Evolutionary conservation across 352 stramenopile species (phyloP).

Genomic region (Globisporangium rhizosaccharum): DNA sequence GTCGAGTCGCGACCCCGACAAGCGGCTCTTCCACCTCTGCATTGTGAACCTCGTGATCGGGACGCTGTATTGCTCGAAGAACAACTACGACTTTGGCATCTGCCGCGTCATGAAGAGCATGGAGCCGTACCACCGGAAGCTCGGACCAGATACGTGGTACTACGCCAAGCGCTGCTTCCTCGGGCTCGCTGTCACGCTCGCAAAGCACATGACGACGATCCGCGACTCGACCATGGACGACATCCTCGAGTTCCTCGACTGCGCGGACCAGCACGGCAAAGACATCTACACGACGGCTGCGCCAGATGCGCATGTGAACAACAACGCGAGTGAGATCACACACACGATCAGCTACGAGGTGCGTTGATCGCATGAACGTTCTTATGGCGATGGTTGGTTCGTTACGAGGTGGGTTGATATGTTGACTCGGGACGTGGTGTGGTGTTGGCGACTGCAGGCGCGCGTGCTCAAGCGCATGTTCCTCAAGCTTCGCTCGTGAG

Average conservation of each 20-base stretch:
- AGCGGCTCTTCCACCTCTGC: conserved; percentile 92
- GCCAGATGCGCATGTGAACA: conserved; percentile 18
- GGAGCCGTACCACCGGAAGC: conserved; percentile 95
- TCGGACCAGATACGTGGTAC: conserved; percentile 94
- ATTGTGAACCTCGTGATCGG: conserved; percentile 98
- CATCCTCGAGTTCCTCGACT: conserved; percentile 92
- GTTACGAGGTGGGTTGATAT: background rate
- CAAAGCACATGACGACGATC: conserved; percentile 95
- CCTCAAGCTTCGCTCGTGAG: conserved; percentile 83
- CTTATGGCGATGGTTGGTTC: background rate
- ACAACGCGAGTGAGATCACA: conserved; percentile 34
- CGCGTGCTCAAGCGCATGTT: conserved; percentile 93
- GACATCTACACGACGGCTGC: conserved; percentile 87
- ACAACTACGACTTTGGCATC: conserved; percentile 97
- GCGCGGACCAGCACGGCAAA: conserved; percentile 88
- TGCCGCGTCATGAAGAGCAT: conserved; percentile 93
- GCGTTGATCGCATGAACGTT: background rate
- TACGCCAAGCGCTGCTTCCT: conserved; percentile 96
- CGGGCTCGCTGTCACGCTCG: conserved; percentile 88
- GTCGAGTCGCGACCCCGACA: conserved; percentile 82
- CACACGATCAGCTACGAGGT: conserved; percentile 92
- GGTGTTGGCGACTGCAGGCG: conserved; percentile 31
- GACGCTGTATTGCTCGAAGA: conserved; percentile 97
- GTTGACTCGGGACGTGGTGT: background rate
- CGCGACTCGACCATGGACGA: conserved; percentile 93